Percentiles rank a stretch among this genome's conserved stretches.
Evolutionary conservation across 257 asterid genomes (phyloP).

Genomic region (Avicennia marina): DNA sequence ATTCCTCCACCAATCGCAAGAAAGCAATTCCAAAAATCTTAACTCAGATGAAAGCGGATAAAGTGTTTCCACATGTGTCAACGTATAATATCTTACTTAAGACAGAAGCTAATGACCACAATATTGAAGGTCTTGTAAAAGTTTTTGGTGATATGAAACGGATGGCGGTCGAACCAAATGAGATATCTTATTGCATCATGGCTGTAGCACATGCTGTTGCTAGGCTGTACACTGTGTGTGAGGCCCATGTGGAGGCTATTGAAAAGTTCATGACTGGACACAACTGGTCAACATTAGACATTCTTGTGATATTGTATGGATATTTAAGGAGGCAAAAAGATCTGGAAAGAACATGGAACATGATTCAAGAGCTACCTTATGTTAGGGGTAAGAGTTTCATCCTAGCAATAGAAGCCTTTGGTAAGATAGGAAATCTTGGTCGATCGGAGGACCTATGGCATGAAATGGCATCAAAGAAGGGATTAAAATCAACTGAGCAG

Average conservation of each 20-base stretch:
- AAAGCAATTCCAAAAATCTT: slow-evolving; percentile 59
- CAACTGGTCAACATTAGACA: slow-evolving; percentile 84
- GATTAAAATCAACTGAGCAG: slow-evolving; percentile 64
- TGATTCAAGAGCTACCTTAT: slow-evolving; percentile 50
- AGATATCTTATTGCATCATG: slow-evolving; percentile 72
- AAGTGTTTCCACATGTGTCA: slow-evolving; percentile 66
- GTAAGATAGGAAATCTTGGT: slow-evolving; percentile 54
- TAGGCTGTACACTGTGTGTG: slow-evolving; percentile 67
- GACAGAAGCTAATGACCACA: slow-evolving; percentile 76
- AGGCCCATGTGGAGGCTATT: slow-evolving; percentile 54
- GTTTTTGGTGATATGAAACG: slow-evolving; percentile 66
- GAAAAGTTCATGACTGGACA: slow-evolving; percentile 56
- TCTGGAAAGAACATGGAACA: slow-evolving; percentile 54
- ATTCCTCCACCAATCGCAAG: slow-evolving; percentile 61
- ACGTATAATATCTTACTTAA: slow-evolving; percentile 74
- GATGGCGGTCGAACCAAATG: slow-evolving; percentile 57
- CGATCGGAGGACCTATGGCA: slow-evolving; percentile 74
- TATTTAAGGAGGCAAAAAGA: slow-evolving; percentile 56
- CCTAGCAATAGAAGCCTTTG: slow-evolving; percentile 77
- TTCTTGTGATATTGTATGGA: slow-evolving; percentile 67
- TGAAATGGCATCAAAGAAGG: slow-evolving; percentile 50
- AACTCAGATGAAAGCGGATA: slow-evolving; percentile 83
- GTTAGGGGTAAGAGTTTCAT: slow-evolving; percentile 59
- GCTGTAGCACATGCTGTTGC: slow-evolving; percentile 91
- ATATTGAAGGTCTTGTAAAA: slow-evolving; percentile 54